A percentile compares a stretch with the other conserved stretches of the same genome.
phyloP scores from a whole-genome alignment of 1,284 basidiomycete genomes.

The Puccinia coronata region DNA sequence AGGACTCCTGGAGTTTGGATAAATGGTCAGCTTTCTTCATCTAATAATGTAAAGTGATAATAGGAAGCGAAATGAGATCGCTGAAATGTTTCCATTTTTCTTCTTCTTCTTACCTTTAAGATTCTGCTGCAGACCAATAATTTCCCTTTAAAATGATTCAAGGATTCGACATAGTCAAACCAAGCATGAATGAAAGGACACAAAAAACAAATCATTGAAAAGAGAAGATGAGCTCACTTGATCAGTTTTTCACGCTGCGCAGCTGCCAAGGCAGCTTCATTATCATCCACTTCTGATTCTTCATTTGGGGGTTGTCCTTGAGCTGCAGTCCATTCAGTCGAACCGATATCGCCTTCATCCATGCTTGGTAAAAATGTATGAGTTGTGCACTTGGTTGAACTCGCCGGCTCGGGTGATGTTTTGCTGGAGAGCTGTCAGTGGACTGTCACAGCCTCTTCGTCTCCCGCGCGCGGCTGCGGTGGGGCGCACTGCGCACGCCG shows the following conservation, averaged over 20 bases:
- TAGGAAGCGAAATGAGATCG: too few relatives aligned
- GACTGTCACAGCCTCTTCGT: not conserved
- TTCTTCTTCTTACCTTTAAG: constrained; percentile 48
- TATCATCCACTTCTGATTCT: not conserved
- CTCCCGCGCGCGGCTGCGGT: not conserved
- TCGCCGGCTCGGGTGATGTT: too few relatives aligned
- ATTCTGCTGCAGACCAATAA: not conserved
- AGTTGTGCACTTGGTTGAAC: not conserved
- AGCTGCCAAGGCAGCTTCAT: not conserved
- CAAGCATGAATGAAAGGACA: not conserved
- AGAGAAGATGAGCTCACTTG: not conserved
- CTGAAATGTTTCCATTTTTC: too few relatives aligned
- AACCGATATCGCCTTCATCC: constrained; percentile 31
- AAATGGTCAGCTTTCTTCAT: too few relatives aligned
- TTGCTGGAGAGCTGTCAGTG: not conserved
- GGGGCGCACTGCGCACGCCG: not conserved
- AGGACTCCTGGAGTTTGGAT: constrained; percentile 25
- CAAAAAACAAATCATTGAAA: not conserved
- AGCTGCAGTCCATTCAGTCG: constrained; percentile 2
- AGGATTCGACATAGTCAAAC: too few relatives aligned
- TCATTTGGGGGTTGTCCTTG: not conserved
- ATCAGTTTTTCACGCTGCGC: constrained; percentile 14
- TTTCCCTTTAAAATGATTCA: not conserved
- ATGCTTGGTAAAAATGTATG: not conserved
- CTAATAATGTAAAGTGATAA: too few relatives aligned